These are phyloP conservation scores for Puya raimondii DNA, from an alignment of 176 grass and related monocot genomes.

Conservation along the genomic window DNA sequence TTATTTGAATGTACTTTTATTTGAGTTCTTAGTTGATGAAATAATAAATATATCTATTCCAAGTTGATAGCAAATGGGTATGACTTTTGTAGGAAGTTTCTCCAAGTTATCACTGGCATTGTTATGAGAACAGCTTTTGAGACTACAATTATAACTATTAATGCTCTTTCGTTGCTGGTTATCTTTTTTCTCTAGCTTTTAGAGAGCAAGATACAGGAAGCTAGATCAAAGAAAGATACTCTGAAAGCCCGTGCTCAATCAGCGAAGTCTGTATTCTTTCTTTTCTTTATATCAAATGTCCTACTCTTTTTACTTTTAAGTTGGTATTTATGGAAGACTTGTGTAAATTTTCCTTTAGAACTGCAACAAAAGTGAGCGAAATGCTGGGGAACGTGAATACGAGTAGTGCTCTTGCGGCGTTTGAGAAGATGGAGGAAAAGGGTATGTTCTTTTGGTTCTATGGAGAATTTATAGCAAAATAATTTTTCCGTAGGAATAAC, in stretches of 20 bases:
- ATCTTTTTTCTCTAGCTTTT: slow-evolving; percentile 53
- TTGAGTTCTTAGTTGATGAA: no score
- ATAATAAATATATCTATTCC: no score
- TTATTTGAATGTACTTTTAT: no score
- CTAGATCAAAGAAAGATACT: slow-evolving; percentile 96
- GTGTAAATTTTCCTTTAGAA: slow-evolving; percentile 37
- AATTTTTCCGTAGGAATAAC: background rate
- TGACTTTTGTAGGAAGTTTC: no score
- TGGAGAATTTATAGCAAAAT: background rate
- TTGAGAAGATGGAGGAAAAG: slow-evolving; percentile 99
- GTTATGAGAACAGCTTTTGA: no score
- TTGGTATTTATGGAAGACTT: background rate
- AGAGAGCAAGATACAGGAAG: slow-evolving; percentile 97
- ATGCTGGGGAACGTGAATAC: slow-evolving; percentile 98
- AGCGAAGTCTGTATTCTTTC: slow-evolving; percentile 54
- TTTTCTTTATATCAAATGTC: slow-evolving; percentile 7
- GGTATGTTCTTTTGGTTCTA: slow-evolving; percentile 27
- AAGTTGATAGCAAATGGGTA: no score
- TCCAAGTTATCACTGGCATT: no score
- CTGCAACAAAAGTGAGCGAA: slow-evolving; percentile 96
- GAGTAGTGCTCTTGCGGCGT: slow-evolving; percentile 88
- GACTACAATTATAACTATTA: no score
- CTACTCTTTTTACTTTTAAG: slow-evolving; percentile 10
- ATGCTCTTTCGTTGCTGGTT: background rate
- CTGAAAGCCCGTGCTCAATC: slow-evolving; percentile 98